Base-by-base conservation (phyloP, 495 filamentous ascomycete genomes). In the Astrothelium macrocarpum region DNA sequence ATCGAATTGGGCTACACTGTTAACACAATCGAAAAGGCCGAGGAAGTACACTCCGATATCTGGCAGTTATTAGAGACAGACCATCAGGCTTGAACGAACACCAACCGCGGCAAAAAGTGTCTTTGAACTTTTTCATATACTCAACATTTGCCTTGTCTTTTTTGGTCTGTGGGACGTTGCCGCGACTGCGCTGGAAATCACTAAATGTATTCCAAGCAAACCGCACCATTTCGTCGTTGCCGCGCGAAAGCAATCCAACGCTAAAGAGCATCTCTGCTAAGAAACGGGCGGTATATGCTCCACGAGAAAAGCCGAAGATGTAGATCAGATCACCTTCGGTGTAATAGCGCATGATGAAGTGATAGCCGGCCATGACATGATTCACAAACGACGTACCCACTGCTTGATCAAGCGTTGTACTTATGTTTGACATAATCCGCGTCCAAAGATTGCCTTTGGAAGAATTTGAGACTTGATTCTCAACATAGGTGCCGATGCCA, bases 141-240 rank as follows among this genome's bases (percentile, higher is more conserved):
- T 80, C 69, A 69, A 89, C 90, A 73, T 91, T 84, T 62, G 85
- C 78, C 34, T 83, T 82, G 61, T 84, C 83, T 29, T 85, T 79
- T 66, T 82, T 77, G 36, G 79, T 80, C 0, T 85, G 81, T 53
- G 84, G 77, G 18, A 80, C 76, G 0, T 78, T 78, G 58, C 78
- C 82, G 26, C 81, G 77, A 0, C 90, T 82, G 65, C 84, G 82
- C 72, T 95, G 87, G 90, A 90, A 95, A 64, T 86, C 87, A 56
- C 86, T 82, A 66, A 95, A 95, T 0, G 90, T 90, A 75, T 92
- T 91, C 90, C 90, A 94, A 2, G 88, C 90, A 65, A 95, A 95
- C 0, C 78, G 76, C 20, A 88, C 82, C 84, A 95, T 85, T 66
- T 94, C 90, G 68, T 95, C 90, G 67, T 95, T 95, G n/a, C 90